Base-by-base conservation (phyloP, 1,284 basidiomycete genomes). In the Naganishia sp. region DNA sequence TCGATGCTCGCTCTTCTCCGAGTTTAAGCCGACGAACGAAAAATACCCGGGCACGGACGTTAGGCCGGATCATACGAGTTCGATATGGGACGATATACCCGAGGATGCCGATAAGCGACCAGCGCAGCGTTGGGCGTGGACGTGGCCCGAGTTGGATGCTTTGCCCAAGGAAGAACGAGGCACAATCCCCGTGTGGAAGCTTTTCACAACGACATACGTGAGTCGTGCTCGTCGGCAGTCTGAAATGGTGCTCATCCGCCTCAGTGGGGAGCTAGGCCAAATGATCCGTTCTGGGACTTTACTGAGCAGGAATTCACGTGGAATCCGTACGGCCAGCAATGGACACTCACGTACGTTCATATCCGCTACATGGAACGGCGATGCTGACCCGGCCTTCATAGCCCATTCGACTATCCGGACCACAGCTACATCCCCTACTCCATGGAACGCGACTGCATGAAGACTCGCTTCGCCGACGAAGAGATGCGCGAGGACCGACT, bases 261-360 rank as follows among this genome's bases (percentile, higher is more conserved):
- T 6, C 73, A 75, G 75, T 74, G 75, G 75, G 75, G 21, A 45
- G 71, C 11, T 51, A 55, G 69, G 72, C 76, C 23, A 41, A 70
- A 70, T 52, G 70, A 72, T 25, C 71, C 72, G 17, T 74, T 70
- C 55, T 77, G 72, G 74, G 72, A 68, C n/a, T 63, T 71, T 39
- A 71, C 66, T 3, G 66, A 70, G 17, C 56, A 72, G 23, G 74
- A 73, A 2, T 80, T 76, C 73, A 69, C 70, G 17, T 77, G 69
- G 66, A 76, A 79, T 45, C 71, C 75, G 6, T 68, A 79, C 6
- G 78, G 77, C 13, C 71, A 72, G 43, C 67, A 73, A 51, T 79
- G 77, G 77, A 73, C 73, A 31, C 66, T 76, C 3, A 72, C 71
- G 73, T 76, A 66, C 41, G 61, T 69, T 39, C 9, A 32, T 15